phyloP scores from a whole-genome alignment of 768 basidiomycete genomes.

The Tricholoma furcatifolium region DNA sequence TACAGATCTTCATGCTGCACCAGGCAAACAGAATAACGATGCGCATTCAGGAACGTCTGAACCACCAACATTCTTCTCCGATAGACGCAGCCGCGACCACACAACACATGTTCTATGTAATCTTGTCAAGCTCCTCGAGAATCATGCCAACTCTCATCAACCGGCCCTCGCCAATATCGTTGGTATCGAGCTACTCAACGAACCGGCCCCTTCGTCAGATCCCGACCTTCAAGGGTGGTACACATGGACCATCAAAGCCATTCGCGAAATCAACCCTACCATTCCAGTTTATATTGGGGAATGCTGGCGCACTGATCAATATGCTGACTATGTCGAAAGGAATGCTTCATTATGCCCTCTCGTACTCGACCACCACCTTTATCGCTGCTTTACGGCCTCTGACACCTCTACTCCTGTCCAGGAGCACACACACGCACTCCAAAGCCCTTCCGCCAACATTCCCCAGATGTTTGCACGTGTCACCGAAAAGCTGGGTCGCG shows the following conservation, averaged over 20 bases:
- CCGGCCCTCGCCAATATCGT: conserved; percentile 49
- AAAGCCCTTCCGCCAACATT: conserved; percentile 35
- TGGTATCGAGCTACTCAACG: conserved; percentile 62
- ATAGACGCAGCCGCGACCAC: conserved; percentile 40
- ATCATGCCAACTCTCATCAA: conserved; percentile 25
- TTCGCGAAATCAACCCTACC: conserved; percentile 49
- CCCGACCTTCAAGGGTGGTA: conserved; percentile 64
- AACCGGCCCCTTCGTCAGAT: conserved; percentile 52
- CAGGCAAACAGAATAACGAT: conserved; percentile 73
- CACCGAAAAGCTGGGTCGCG: conserved; percentile 31
- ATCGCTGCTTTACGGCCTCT: conserved; percentile 69
- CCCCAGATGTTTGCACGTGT: conserved; percentile 37
- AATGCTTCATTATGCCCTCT: conserved; percentile 33
- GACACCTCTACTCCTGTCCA: conserved; percentile 55
- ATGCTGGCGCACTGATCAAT: conserved; percentile 70
- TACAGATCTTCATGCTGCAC: conserved; percentile 70
- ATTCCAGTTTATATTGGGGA: conserved; percentile 77
- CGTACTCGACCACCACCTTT: conserved; percentile 80
- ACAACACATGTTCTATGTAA: conserved; percentile 48
- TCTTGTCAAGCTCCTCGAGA: conserved; percentile 32
- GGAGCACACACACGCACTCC: conserved; percentile 51
- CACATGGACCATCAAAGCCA: conserved; percentile 44
- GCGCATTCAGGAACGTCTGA: conserved; percentile 64
- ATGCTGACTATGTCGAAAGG: conserved; percentile 51
- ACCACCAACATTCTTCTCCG: conserved; percentile 47